These are phyloP conservation scores for Chrysoporthe cubensis DNA, from an alignment of 2,329 filamentous ascomycete species.

Conservation along the genomic window DNA sequence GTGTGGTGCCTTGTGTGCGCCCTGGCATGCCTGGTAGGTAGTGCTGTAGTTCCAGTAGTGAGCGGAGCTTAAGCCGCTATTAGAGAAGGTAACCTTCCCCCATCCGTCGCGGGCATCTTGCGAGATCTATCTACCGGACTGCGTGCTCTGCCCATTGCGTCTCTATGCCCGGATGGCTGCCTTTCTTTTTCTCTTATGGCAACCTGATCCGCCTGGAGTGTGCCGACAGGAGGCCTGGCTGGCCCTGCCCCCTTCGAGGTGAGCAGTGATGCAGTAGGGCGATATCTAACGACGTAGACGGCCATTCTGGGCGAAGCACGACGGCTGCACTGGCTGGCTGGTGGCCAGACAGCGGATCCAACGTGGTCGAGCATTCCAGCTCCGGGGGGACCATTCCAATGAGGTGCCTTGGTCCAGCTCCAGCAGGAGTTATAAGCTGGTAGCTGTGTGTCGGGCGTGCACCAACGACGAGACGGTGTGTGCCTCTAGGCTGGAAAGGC, in stretches of 20 bases:
- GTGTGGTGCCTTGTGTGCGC: no score
- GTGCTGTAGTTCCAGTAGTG: neutral
- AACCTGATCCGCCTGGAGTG: neutral
- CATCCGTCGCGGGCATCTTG: neutral
- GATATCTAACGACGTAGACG: neutral
- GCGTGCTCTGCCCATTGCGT: neutral
- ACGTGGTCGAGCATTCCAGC: neutral
- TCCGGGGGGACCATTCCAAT: neutral
- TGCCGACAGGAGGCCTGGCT: neutral
- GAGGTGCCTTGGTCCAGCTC: neutral
- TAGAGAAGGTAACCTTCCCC: neutral
- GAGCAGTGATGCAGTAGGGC: neutral
- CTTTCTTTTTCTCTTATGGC: neutral
- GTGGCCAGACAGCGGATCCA: neutral
- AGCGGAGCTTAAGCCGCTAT: neutral
- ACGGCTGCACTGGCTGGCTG: neutral
- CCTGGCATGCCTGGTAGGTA: no score
- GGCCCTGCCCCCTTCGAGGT: no score
- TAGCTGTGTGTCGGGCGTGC: neutral
- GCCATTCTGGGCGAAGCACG: neutral
- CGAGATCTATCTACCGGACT: neutral
- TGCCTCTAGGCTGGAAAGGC: neutral
- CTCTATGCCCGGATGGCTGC: neutral
- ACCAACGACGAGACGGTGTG: neutral
- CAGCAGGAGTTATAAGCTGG: neutral